Percentiles rank a stretch among this genome's conserved stretches.
These are phyloP conservation scores for Candida tetrigidarum DNA, from an alignment of 1,139 yeast species.

Conservation along the genomic window DNA sequence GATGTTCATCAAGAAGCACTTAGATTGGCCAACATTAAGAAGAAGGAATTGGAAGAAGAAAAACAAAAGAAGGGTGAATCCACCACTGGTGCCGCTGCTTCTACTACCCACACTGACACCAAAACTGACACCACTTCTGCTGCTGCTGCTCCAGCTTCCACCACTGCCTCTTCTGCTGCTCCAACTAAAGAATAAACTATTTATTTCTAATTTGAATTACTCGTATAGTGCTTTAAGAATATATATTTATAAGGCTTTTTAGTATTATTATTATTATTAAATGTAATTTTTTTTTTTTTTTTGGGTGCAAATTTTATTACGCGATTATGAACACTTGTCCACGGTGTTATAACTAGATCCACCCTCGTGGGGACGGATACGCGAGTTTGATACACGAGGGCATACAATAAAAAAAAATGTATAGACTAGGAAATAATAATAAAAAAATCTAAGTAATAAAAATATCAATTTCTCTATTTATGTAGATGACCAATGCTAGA, in stretches of 20 bases:
- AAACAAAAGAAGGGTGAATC: constrained; percentile 13
- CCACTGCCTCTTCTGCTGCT: no score
- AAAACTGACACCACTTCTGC: no score
- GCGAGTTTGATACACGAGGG: no score
- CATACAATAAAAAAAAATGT: background rate
- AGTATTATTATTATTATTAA: background rate
- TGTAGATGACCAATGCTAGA: background rate
- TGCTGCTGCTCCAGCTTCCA: no score
- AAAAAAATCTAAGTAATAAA: background rate
- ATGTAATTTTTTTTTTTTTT: background rate
- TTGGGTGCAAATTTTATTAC: constrained; percentile 8
- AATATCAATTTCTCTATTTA: background rate
- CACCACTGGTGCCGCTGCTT: no score
- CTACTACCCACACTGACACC: no score
- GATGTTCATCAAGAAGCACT: constrained; percentile 77
- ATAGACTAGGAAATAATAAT: background rate
- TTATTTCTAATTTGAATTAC: background rate
- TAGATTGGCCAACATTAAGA: constrained; percentile 65
- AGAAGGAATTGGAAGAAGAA: constrained; percentile 22
- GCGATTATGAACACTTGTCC: constrained; percentile 1
- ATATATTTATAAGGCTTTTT: no score
- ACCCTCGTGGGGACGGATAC: background rate
- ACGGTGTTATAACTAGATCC: no score
- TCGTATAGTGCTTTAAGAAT: background rate
- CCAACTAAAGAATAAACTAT: no score